phyloP scores from a whole-genome alignment of 306 rosid genomes.

The Calophaca sinica region DNA sequence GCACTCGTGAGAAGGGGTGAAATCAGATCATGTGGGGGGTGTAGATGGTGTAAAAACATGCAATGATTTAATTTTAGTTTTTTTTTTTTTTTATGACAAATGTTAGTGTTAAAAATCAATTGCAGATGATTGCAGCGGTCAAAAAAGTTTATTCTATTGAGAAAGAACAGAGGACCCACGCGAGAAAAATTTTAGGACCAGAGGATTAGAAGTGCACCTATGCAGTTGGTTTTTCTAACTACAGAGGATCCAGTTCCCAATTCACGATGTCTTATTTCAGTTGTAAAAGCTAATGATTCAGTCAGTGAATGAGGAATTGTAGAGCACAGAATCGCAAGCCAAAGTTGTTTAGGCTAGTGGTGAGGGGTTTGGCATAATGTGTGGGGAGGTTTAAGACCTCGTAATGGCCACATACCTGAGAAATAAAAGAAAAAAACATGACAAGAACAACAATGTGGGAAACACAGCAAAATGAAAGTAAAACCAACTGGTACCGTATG shows the following conservation, averaged over 20 bases:
- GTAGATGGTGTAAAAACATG: background rate
- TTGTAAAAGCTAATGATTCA: conserved; percentile 14
- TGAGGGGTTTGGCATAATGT: background rate
- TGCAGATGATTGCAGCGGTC: too few species aligned
- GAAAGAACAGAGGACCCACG: too few species aligned
- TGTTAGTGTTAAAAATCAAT: too few species aligned
- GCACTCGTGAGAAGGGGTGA: background rate
- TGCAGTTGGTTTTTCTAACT: background rate
- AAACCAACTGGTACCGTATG: too few species aligned
- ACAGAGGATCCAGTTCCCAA: background rate
- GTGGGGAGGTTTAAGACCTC: too few species aligned
- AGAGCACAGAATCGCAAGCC: conserved; percentile 3
- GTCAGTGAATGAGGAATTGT: background rate
- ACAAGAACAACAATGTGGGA: too few species aligned
- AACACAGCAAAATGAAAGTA: too few species aligned
- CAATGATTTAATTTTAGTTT: background rate
- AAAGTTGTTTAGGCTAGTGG: background rate
- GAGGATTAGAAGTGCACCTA: background rate
- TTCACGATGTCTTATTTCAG: conserved; percentile 11
- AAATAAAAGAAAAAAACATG: too few species aligned
- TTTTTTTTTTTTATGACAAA: too few species aligned
- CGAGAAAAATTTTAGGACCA: too few species aligned
- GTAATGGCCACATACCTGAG: too few species aligned
- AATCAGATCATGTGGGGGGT: background rate
- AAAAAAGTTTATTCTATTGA: too few species aligned